Percentiles rank a stretch among this genome's conserved stretches.
Evolutionary conservation across 2,329 filamentous ascomycete genomes (phyloP).

Genomic region (Lasiodiplodia sp.): DNA sequence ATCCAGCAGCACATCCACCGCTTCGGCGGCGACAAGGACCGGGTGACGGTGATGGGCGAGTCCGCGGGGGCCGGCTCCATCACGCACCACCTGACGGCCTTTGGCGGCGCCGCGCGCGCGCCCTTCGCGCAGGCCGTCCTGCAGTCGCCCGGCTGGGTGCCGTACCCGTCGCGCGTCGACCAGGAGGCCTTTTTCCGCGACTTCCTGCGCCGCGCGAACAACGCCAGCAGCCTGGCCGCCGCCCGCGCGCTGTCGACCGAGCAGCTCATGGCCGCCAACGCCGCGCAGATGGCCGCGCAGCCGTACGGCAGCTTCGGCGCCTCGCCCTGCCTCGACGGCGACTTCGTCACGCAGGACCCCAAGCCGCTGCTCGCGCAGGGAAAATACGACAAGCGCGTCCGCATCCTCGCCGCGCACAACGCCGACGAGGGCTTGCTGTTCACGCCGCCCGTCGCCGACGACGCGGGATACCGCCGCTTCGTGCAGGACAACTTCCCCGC

Average conservation of each 20-base stretch:
- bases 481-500: conserved; percentile 42
- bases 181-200: conserved; percentile 50
- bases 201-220: conserved; percentile 49
- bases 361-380: conserved; percentile 54
- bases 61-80: conserved; percentile 60
- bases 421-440: conserved; percentile 51
- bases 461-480: conserved; percentile 37
- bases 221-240: conserved; percentile 55
- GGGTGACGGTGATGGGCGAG: too few species aligned
- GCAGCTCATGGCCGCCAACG: conserved; percentile 38
- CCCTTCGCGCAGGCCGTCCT: conserved; percentile 57
- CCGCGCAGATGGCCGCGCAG: conserved; percentile 40
- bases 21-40: too few species aligned
- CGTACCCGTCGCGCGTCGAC: conserved; percentile 37
- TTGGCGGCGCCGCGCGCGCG: conserved; percentile 48
- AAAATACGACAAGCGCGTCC: conserved; percentile 53
- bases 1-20: too few species aligned
- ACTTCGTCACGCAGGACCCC: conserved; percentile 57
- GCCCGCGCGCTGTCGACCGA: conserved; percentile 51
- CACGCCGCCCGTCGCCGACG: conserved; percentile 35
- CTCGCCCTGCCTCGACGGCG: conserved; percentile 56
- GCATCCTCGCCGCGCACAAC: conserved; percentile 57
- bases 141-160: conserved; percentile 52
- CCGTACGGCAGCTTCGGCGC: conserved; percentile 36
- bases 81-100: conserved; percentile 63